A percentile compares a stretch with the other conserved stretches of the same genome.
Conservation (phyloP, 2,329 filamentous ascomycete species). For the Cladosporium sp. region DNA sequence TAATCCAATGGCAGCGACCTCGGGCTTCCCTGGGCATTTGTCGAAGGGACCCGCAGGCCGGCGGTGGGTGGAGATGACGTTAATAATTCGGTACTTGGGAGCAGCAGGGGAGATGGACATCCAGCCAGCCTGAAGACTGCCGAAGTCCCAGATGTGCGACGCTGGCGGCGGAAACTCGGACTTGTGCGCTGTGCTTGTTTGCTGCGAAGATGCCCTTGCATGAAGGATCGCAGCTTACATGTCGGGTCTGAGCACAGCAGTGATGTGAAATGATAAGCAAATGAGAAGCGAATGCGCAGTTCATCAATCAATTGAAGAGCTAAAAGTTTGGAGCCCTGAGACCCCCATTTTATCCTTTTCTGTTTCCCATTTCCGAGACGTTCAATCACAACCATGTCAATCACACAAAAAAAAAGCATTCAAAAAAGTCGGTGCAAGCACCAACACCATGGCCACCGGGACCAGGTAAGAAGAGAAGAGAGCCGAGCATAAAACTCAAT, state of each 20-base stretch:
- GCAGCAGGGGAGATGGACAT: no score
- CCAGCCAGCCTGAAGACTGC: no score
- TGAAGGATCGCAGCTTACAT: no score
- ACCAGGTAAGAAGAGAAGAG: background rate
- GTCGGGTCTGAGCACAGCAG: no score
- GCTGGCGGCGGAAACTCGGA: no score
- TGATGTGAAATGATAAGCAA: no score
- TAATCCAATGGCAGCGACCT: constrained; percentile 1
- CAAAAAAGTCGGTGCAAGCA: background rate
- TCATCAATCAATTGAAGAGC: no score
- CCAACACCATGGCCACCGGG: background rate
- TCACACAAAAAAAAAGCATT: background rate
- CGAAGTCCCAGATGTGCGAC: no score
- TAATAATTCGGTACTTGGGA: background rate
- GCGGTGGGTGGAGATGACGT: constrained; percentile 1
- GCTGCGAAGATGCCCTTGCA: no score
- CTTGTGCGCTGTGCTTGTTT: no score
- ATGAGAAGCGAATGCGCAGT: no score
- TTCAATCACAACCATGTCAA: background rate
- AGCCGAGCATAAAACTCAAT: background rate
- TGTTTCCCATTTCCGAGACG: background rate
- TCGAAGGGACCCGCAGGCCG: background rate
- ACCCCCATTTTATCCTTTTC: background rate
- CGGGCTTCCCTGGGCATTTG: background rate
- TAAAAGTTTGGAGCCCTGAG: background rate